Evolutionary conservation across 2,329 filamentous ascomycete genomes (phyloP).

Genomic region (Penicillium fuscoglaucum): DNA sequence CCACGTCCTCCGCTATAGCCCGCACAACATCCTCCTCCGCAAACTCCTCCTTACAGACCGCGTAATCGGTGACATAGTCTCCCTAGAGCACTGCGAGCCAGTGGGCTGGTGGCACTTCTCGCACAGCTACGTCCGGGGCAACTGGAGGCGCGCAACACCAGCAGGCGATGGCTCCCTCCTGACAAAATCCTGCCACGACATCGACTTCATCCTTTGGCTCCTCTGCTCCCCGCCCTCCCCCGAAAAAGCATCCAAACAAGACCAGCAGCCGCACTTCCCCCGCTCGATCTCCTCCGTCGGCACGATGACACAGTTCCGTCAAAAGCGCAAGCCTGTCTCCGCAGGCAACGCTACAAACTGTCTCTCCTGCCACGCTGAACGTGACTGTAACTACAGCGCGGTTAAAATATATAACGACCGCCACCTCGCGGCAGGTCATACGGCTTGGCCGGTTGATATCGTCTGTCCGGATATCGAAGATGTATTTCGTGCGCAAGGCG

Average conservation of each 20-base stretch:
- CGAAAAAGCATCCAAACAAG: conserved; percentile 25
- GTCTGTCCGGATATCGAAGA: conserved; percentile 93
- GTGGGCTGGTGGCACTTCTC: conserved; percentile 96
- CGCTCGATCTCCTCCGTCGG: conserved; percentile 74
- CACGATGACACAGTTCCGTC: conserved; percentile 74
- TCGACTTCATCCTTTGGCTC: conserved; percentile 90
- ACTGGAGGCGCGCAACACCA: conserved; percentile 81
- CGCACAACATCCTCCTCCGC: conserved; percentile 83
- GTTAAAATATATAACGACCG: conserved; percentile 76
- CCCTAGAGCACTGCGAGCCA: conserved; percentile 87
- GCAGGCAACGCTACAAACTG: conserved; percentile 85
- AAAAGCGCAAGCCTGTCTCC: conserved; percentile 69
- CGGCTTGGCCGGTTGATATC: conserved; percentile 79
- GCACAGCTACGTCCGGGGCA: conserved; percentile 86
- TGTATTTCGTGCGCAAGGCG: conserved; percentile 52
- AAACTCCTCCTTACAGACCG: conserved; percentile 72
- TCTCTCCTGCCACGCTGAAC: conserved; percentile 72
- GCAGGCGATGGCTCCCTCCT: conserved; percentile 75
- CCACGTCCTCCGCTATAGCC: conserved; percentile 89
- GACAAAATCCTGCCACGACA: conserved; percentile 95
- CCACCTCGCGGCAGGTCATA: conserved; percentile 66
- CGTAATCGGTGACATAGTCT: conserved; percentile 80
- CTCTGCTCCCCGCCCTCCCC: conserved; percentile 67
- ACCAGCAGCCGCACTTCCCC: conserved; percentile 66
- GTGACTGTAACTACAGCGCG: conserved; percentile 79